Conservation (phyloP, 805 yeast species). For the Candida ortonii region DNA sequence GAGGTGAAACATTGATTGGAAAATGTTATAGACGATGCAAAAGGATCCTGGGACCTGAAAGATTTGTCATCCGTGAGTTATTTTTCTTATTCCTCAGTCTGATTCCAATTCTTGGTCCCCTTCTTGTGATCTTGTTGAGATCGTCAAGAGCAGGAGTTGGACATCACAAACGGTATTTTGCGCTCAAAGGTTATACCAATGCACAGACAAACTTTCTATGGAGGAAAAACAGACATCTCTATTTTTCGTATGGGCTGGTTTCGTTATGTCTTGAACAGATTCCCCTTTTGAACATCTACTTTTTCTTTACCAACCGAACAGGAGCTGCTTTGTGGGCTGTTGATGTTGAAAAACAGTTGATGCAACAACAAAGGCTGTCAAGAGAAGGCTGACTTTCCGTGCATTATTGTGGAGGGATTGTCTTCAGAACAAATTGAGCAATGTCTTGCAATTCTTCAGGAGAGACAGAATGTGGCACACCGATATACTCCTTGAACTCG, state of each 20-base stretch:
- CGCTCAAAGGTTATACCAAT: constrained; percentile 48
- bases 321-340: constrained; percentile 69
- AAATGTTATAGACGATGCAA: constrained; percentile 17
- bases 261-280: constrained; percentile 50
- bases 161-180: constrained; percentile 55
- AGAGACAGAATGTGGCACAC: constrained; percentile 65
- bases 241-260: constrained; percentile 50
- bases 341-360: constrained; percentile 30
- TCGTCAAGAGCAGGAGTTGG: constrained; percentile 54
- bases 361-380: constrained; percentile 1
- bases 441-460: constrained; percentile 65
- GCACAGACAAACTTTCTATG: constrained; percentile 41
- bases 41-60: constrained; percentile 35
- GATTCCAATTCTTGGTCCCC: constrained; percentile 62
- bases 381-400: not conserved
- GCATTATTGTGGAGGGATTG: constrained; percentile 17
- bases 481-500: constrained; percentile 53
- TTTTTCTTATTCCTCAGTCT: constrained; percentile 39
- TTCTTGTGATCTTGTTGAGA: constrained; percentile 44
- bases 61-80: constrained; percentile 37
- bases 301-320: constrained; percentile 54
- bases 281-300: constrained; percentile 52
- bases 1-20: constrained; percentile 29
- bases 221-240: constrained; percentile 31
- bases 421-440: constrained; percentile 41